Conservation (phyloP, 495 filamentous ascomycete genomes). For the Penicillium cosmopolitanum region DNA sequence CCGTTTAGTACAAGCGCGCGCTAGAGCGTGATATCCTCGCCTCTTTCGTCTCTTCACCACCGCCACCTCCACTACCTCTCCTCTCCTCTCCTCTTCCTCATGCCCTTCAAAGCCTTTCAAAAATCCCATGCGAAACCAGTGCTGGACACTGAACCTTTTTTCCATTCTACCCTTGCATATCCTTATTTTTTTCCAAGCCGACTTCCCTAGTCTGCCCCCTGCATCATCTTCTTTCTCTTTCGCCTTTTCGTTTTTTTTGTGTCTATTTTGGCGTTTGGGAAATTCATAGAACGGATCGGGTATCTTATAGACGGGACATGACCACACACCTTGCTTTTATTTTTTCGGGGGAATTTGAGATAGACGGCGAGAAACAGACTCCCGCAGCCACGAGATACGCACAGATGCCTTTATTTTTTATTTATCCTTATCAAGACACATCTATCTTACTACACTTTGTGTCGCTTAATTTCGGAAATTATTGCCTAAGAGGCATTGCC, state of each 20-base stretch:
- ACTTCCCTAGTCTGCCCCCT: background rate
- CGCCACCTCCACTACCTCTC: background rate
- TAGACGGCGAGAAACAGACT: constrained; percentile 15
- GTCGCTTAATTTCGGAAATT: constrained; percentile 4
- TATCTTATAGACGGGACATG: constrained; percentile 27
- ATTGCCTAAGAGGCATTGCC: background rate
- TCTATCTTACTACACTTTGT: constrained; percentile 17
- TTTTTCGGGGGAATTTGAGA: constrained; percentile 12
- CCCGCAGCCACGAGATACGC: constrained; percentile 24
- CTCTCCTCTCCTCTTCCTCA: background rate
- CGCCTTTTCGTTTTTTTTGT: background rate
- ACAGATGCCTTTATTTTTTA: constrained; percentile 6
- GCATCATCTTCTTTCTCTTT: background rate
- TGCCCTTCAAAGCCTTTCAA: constrained; percentile 7
- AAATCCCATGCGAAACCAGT: constrained; percentile 11
- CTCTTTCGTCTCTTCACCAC: constrained; percentile 5
- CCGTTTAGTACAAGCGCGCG: constrained; percentile 46
- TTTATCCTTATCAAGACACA: constrained; percentile 5
- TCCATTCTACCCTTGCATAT: constrained; percentile 1
- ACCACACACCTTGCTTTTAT: constrained; percentile 22
- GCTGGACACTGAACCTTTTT: constrained; percentile 22
- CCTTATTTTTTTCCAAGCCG: background rate
- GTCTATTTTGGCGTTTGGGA: constrained; percentile 24
- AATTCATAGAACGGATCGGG: constrained; percentile 24
- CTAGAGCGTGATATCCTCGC: constrained; percentile 25